phyloP scores from a whole-genome alignment of 2,329 filamentous ascomycete species.

The Hymenoscyphus scutula region DNA sequence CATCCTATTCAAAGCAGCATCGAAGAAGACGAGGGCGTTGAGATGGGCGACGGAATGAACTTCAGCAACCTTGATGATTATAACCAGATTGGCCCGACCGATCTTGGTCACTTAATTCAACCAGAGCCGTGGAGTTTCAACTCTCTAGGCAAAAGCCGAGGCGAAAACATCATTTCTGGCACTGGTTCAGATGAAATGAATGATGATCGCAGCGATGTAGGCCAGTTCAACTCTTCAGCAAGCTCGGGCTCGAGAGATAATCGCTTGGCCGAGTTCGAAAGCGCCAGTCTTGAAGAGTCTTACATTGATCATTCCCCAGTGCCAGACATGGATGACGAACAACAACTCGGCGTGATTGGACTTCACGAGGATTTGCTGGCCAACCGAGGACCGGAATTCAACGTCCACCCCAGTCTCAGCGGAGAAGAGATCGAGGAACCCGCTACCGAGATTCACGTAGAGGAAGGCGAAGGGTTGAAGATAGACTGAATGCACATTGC shows the following conservation, averaged over 20 bases:
- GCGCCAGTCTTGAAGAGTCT: conserved; percentile 19
- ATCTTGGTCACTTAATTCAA: background rate
- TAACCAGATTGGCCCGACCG: background rate
- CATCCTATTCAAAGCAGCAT: conserved; percentile 31
- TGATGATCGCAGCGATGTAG: conserved; percentile 31
- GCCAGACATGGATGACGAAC: conserved; percentile 31
- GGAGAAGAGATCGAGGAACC: conserved; percentile 31
- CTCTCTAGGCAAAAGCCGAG: conserved; percentile 16
- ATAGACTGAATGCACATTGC: conserved; percentile 17
- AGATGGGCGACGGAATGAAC: conserved; percentile 20
- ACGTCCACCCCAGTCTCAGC: conserved; percentile 13
- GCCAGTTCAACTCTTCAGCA: conserved; percentile 34
- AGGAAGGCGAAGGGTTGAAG: conserved; percentile 33
- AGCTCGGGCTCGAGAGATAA: conserved; percentile 21
- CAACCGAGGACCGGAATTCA: conserved; percentile 9
- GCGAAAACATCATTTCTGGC: conserved; percentile 24
- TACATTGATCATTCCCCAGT: conserved; percentile 29
- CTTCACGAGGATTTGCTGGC: conserved; percentile 23
- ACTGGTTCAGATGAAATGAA: conserved; percentile 30
- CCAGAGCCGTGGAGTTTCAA: conserved; percentile 23
- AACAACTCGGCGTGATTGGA: conserved; percentile 20
- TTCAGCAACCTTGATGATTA: conserved; percentile 14
- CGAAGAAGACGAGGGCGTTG: conserved; percentile 33
- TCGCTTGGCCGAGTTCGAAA: conserved; percentile 31
- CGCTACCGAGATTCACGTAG: conserved; percentile 36